Conservation (phyloP, 306 rosid species). For the Ammopiptanthus mongolicus region DNA sequence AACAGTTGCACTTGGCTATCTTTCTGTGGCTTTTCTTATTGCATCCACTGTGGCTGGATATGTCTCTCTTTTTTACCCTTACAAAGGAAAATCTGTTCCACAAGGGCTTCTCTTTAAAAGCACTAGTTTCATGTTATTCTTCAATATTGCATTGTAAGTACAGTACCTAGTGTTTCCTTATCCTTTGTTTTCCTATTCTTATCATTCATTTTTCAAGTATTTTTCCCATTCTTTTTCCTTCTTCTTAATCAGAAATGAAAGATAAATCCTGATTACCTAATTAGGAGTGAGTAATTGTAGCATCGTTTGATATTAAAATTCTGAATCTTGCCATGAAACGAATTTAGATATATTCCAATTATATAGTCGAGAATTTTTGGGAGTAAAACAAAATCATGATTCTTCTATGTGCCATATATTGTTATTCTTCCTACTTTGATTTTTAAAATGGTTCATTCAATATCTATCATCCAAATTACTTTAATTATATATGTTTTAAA, state of each 20-base stretch:
- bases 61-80: slow-evolving; percentile 61
- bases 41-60: slow-evolving; percentile 46
- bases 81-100: slow-evolving; percentile 65
- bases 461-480: neutral
- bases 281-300: neutral
- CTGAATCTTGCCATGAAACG: neutral
- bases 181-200: neutral
- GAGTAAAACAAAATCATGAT: neutral
- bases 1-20: slow-evolving; percentile 54
- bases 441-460: neutral
- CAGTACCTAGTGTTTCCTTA: neutral
- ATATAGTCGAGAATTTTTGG: neutral
- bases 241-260: neutral
- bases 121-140: slow-evolving; percentile 46
- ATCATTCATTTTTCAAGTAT: neutral
- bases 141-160: slow-evolving; percentile 77
- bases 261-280: neutral
- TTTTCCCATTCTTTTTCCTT: neutral
- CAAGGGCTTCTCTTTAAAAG: slow-evolving; percentile 53
- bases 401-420: neutral
- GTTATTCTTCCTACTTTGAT: no score
- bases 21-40: slow-evolving; percentile 53
- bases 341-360: neutral
- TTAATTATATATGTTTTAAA: neutral
- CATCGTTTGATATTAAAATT: neutral